These are phyloP conservation scores for Fusarium irregulare DNA, from an alignment of 2,329 filamentous ascomycete species.

Conservation along the genomic window DNA sequence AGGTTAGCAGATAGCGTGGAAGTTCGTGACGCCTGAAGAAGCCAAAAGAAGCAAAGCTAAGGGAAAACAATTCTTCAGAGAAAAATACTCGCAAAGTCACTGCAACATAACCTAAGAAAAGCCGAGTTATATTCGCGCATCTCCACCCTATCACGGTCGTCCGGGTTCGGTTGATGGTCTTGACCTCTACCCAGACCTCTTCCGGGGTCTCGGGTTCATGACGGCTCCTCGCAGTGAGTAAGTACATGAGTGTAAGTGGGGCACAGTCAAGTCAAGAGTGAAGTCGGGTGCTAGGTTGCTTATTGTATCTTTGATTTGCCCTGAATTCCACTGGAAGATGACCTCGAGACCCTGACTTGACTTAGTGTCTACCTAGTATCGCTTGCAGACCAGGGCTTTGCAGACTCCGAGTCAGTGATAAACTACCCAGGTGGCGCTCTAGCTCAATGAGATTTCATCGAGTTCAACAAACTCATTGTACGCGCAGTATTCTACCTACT, in stretches of 20 bases:
- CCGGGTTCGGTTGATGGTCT: conserved; percentile 22
- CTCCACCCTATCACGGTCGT: conserved; percentile 47
- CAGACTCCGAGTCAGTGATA: conserved; percentile 21
- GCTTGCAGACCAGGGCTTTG: neutral
- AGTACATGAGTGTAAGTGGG: conserved; percentile 6
- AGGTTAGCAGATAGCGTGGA: neutral
- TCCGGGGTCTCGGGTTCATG: conserved; percentile 32
- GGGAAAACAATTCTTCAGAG: neutral
- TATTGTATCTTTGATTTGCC: conserved; percentile 18
- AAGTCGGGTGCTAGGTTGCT: neutral
- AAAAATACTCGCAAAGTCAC: conserved; percentile 6
- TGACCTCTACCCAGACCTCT: conserved; percentile 2
- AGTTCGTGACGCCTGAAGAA: neutral
- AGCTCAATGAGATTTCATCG: neutral
- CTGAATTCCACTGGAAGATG: conserved; percentile 28
- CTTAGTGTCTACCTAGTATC: neutral
- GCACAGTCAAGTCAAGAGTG: neutral
- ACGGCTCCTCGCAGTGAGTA: conserved; percentile 20
- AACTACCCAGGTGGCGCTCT: neutral
- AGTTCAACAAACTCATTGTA: neutral
- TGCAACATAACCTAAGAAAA: conserved; percentile 16
- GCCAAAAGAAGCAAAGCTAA: neutral
- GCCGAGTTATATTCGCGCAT: conserved; percentile 53
- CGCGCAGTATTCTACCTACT: neutral
- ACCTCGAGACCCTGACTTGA: neutral